Percentiles rank a stretch among this genome's conserved stretches.
These are phyloP conservation scores for Lachancea nothofagi DNA, from an alignment of 805 yeast genomes.

Conservation along the genomic window DNA sequence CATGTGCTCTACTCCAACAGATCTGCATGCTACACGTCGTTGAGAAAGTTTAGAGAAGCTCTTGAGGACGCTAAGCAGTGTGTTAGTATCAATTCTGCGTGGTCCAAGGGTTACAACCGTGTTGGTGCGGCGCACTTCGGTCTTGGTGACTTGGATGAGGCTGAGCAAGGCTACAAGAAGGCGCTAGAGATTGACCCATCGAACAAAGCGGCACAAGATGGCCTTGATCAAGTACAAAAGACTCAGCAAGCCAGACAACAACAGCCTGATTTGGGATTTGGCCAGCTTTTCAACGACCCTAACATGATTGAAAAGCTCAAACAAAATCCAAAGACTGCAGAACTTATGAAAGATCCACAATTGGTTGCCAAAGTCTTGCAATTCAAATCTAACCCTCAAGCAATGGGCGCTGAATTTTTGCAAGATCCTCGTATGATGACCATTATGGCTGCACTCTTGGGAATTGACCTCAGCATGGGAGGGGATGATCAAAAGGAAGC, in stretches of 20 bases:
- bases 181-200: slow-evolving; percentile 75
- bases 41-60: slow-evolving; percentile 68
- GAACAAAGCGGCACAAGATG: slow-evolving; percentile 84
- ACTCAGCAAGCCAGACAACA: slow-evolving; percentile 48
- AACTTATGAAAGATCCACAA: slow-evolving; percentile 79
- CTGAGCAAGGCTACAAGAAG: slow-evolving; percentile 63
- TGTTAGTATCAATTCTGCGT: slow-evolving; percentile 69
- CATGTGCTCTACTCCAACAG: slow-evolving; percentile 92
- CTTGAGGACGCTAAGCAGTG: slow-evolving; percentile 81
- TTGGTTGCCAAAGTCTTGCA: slow-evolving; percentile 60
- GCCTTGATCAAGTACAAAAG: slow-evolving; percentile 62
- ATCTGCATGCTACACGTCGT: slow-evolving; percentile 84
- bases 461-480: slow-evolving; percentile 60
- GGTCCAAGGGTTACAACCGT: slow-evolving; percentile 96
- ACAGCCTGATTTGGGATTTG: slow-evolving; percentile 69
- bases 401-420: slow-evolving; percentile 62
- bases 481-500: slow-evolving; percentile 29
- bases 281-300: slow-evolving; percentile 76
- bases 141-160: slow-evolving; percentile 70
- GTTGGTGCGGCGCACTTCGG: slow-evolving; percentile 92
- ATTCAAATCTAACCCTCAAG: slow-evolving; percentile 67
- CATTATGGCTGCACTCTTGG: slow-evolving; percentile 78
- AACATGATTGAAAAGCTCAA: slow-evolving; percentile 67
- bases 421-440: slow-evolving; percentile 85
- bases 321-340: slow-evolving; percentile 81